Evolutionary conservation across 306 rosid genomes (phyloP).

Genomic region (Castanea crenata): DNA sequence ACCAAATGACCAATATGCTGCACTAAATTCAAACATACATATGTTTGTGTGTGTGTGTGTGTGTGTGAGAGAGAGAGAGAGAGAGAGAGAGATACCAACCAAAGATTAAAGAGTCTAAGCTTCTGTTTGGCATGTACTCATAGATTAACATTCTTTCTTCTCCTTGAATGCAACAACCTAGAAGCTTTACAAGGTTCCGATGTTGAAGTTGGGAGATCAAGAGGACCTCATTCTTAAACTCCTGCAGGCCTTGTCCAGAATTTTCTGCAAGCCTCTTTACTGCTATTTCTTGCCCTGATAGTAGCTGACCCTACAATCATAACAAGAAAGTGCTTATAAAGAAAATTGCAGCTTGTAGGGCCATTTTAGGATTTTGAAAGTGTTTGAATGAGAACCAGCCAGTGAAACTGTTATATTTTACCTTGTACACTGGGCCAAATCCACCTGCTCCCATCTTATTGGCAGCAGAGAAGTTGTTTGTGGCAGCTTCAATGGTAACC

Average conservation of each 20-base stretch:
- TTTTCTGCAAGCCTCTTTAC: conserved; percentile 35
- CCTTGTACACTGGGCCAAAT: conserved; percentile 51
- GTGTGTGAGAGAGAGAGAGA: background rate
- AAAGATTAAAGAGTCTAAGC: conserved; percentile 41
- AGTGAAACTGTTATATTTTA: conserved; percentile 10
- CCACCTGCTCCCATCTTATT: conserved; percentile 59
- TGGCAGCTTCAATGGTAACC: conserved; percentile 45
- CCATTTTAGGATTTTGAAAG: too few relatives aligned
- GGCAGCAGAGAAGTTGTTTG: conserved; percentile 31
- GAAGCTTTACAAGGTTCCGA: conserved; percentile 48
- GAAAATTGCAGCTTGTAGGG: background rate
- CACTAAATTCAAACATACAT: background rate
- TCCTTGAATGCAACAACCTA: conserved; percentile 42
- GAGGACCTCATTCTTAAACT: conserved; percentile 45
- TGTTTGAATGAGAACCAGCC: background rate
- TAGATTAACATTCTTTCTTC: conserved; percentile 40
- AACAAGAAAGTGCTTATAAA: conserved; percentile 7
- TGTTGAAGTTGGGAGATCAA: conserved; percentile 49
- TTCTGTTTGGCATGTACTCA: conserved; percentile 45
- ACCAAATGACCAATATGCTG: background rate
- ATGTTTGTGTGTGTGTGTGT: background rate
- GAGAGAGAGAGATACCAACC: conserved; percentile 31
- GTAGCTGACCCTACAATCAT: conserved; percentile 36
- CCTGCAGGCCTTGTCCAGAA: conserved; percentile 44
- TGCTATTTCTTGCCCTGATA: conserved; percentile 43